phyloP scores from a whole-genome alignment of 352 stramenopile genomes.

The Blastocystis sp. region DNA sequence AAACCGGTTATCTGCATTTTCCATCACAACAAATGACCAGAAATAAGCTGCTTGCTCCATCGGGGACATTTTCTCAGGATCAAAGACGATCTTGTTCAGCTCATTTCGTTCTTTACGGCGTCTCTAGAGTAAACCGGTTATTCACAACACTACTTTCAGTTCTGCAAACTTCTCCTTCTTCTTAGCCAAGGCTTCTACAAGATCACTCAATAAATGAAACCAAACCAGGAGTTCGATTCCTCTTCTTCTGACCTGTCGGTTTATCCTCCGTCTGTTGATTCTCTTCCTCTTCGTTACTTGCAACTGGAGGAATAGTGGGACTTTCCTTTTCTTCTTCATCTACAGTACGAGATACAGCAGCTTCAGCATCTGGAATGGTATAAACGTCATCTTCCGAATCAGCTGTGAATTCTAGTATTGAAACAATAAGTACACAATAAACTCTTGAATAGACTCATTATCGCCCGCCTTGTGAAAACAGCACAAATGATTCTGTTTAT shows the following conservation, averaged over 20 bases:
- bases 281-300: background rate
- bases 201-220: too few relatives aligned
- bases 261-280: background rate
- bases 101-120: conserved; percentile 33
- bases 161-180: conserved; percentile 56
- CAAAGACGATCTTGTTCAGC: conserved; percentile 11
- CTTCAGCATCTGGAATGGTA: background rate
- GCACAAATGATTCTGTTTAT: background rate
- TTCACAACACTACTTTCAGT: background rate
- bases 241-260: background rate
- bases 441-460: conserved; percentile 51
- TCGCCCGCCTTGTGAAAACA: background rate
- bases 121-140: background rate
- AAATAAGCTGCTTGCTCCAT: conserved; percentile 44
- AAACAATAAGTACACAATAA: background rate
- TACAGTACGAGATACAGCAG: background rate
- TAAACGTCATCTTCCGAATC: conserved; percentile 27
- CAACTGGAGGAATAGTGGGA: background rate
- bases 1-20: conserved; percentile 17
- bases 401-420: conserved; percentile 24
- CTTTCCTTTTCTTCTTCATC: background rate
- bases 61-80: background rate
- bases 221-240: background rate
- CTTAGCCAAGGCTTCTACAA: conserved; percentile 5
- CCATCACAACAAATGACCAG: conserved; percentile 44